These are phyloP conservation scores for Cercospora citrullina DNA, from an alignment of 2,329 filamentous ascomycete genomes.

Conservation along the genomic window DNA sequence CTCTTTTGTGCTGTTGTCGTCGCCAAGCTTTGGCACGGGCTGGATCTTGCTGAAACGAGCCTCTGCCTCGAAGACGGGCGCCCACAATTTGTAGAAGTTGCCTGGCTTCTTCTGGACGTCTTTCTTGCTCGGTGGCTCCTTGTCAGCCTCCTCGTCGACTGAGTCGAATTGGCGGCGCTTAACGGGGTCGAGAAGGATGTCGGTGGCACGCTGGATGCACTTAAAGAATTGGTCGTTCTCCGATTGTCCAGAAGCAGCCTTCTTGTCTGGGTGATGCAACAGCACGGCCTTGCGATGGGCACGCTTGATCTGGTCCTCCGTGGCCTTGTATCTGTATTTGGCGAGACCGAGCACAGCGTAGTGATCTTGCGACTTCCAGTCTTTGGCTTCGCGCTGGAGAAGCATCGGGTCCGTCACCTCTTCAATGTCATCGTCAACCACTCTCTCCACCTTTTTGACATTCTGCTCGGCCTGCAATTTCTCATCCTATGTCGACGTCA, in stretches of 20 bases:
- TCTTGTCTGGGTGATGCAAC: constrained; percentile 98
- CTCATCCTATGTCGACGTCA: constrained; percentile 77
- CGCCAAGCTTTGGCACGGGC: constrained; percentile 83
- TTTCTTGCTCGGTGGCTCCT: constrained; percentile 92
- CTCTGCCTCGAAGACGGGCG: constrained; percentile 85
- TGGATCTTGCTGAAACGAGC: constrained; percentile 87
- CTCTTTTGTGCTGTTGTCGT: constrained; percentile 80
- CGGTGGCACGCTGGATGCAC: constrained; percentile 98
- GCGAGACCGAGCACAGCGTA: constrained; percentile 93
- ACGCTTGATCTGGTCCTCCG: constrained; percentile 97
- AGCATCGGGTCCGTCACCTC: constrained; percentile 92
- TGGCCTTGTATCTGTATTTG: constrained; percentile 89
- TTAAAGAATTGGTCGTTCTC: constrained; percentile 99
- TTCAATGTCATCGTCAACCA: constrained; percentile 86
- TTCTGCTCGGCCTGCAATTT: constrained; percentile 93
- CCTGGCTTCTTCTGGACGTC: constrained; percentile 68
- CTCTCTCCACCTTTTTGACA: constrained; percentile 94
- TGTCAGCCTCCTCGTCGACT: constrained; percentile 89
- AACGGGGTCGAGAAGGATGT: constrained; percentile 86
- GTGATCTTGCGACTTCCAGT: constrained; percentile 99
- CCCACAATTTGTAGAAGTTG: constrained; percentile 96
- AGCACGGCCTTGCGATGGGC: constrained; percentile 99
- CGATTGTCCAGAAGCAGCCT: constrained; percentile 80
- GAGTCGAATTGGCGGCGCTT: constrained; percentile 96
- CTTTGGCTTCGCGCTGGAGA: constrained; percentile 91